Base-by-base conservation (phyloP, 129 eudicot species). In the Rutidosis leptorrhynchoides region DNA sequence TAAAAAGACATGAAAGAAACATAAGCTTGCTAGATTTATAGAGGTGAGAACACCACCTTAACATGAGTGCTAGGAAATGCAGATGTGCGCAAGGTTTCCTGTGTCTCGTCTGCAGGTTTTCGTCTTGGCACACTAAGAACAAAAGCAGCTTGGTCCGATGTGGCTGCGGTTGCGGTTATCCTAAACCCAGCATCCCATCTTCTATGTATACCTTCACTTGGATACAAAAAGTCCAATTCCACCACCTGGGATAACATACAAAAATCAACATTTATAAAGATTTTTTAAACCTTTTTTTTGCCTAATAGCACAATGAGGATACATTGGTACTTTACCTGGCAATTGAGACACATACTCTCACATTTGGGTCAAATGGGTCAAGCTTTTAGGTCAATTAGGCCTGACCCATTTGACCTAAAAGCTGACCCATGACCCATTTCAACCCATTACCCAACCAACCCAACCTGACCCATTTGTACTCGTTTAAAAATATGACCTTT, bases 61-160 rank as follows among this genome's bases (percentile, higher is more conserved):
- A 90, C 92, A 82, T 90, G 97, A 45, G 91, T 80, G 37, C 87
- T 87, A n/a, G 97, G 97, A 77, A 90, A 90, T 6, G 89, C 89
- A 12, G 95, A 82, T 43, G 95, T 90, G 10, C 97, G 78, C 20
- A 90, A 80, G 5, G 97, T 90, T 74, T 90, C 95, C 74, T 90
- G 97, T 10, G 89, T 86, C 55, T 86, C 88, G 67, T 90, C 95
- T 0, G 76, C 57, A 16, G 87, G 88, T 62, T 82, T 84, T 65
- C 89, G 84, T 78, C 89, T 84, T 7, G 97, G 91, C 6, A 82
- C 78, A 45, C 95, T 86, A 51, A 90, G 91, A 82, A 90, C 87
- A 48, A 87, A 69, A 71, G 95, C 95, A 65, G 95, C 74, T 64
- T 90, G 95, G 61, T 90, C 95, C 53, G 35, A 65, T 33, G 97